Conservation (phyloP, 768 basidiomycete genomes). For the Lentinula lateritia region DNA sequence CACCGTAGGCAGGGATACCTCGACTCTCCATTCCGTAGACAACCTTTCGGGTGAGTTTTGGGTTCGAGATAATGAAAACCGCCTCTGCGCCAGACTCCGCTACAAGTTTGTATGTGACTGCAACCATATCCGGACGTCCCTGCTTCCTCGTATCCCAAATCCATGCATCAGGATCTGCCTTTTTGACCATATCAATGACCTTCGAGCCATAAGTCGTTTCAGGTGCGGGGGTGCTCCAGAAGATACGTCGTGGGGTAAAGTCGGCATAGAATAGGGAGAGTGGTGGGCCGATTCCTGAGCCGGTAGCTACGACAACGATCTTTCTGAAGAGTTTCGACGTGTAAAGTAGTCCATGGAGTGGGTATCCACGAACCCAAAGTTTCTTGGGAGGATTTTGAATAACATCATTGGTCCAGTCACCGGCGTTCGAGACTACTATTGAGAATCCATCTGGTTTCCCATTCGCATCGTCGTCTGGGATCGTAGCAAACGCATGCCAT, state of each 20-base stretch:
- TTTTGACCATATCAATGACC: slow-evolving; percentile 32
- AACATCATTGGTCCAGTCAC: slow-evolving; percentile 48
- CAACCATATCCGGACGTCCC: slow-evolving; percentile 13
- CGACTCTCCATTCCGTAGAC: slow-evolving; percentile 14
- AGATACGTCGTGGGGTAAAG: slow-evolving; percentile 28
- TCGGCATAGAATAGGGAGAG: slow-evolving; percentile 29
- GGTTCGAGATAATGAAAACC: slow-evolving; percentile 13
- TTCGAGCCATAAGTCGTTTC: slow-evolving; percentile 34
- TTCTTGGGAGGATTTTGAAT: slow-evolving; percentile 45
- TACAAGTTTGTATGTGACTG: slow-evolving; percentile 9
- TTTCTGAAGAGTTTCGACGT: slow-evolving; percentile 45
- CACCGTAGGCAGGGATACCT: slow-evolving; percentile 13
- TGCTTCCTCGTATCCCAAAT: slow-evolving; percentile 18
- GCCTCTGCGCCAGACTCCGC: slow-evolving; percentile 10
- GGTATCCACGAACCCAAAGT: slow-evolving; percentile 51
- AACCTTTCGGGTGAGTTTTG: slow-evolving; percentile 9
- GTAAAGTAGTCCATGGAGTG: slow-evolving; percentile 43
- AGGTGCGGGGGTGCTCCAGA: slow-evolving; percentile 38
- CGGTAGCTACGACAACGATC: slow-evolving; percentile 50
- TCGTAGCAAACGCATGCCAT: slow-evolving; percentile 48
- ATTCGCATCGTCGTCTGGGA: slow-evolving; percentile 24
- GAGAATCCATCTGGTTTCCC: background rate
- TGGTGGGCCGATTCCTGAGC: slow-evolving; percentile 47
- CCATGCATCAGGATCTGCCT: slow-evolving; percentile 32
- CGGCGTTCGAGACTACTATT: slow-evolving; percentile 47